Conservation (phyloP, 352 stramenopile species). For the Pythium aristosporum region DNA sequence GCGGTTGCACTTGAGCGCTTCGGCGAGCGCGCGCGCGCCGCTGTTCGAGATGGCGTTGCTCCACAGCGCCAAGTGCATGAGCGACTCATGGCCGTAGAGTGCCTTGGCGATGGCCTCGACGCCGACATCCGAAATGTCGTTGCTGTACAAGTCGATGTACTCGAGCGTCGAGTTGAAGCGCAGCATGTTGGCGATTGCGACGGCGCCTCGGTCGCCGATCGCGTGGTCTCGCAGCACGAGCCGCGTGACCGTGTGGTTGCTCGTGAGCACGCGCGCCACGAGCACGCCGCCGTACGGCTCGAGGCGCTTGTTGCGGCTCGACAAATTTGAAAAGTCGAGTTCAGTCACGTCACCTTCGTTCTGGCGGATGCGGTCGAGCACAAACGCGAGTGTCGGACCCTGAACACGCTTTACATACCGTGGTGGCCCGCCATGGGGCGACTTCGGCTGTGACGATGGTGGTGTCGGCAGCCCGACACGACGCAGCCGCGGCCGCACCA, state of each 20-base stretch:
- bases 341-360: conserved; percentile 68
- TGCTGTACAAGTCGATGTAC: conserved; percentile 66
- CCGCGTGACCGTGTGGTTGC: conserved; percentile 58
- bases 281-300: conserved; percentile 51
- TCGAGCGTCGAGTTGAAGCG: conserved; percentile 67
- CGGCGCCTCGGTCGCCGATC: conserved; percentile 61
- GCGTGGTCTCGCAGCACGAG: conserved; percentile 68
- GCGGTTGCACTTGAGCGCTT: conserved; percentile 65
- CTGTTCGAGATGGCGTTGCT: conserved; percentile 64
- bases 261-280: conserved; percentile 61
- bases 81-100: conserved; percentile 69
- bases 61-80: conserved; percentile 54
- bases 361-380: conserved; percentile 51
- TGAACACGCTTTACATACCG: conserved; percentile 15
- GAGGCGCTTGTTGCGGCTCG: conserved; percentile 54
- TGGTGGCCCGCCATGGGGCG: background rate
- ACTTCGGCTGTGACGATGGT: background rate
- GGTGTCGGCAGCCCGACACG: conserved; percentile 10
- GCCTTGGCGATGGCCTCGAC: conserved; percentile 58
- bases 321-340: conserved; percentile 68
- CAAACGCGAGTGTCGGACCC: conserved; percentile 54
- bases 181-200: conserved; percentile 70
- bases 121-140: conserved; percentile 65
- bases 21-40: conserved; percentile 46
- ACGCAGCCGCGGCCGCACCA: background rate